These are phyloP conservation scores for Ophiostoma fasciatum DNA, from an alignment of 2,329 filamentous ascomycete genomes.

Conservation along the genomic window DNA sequence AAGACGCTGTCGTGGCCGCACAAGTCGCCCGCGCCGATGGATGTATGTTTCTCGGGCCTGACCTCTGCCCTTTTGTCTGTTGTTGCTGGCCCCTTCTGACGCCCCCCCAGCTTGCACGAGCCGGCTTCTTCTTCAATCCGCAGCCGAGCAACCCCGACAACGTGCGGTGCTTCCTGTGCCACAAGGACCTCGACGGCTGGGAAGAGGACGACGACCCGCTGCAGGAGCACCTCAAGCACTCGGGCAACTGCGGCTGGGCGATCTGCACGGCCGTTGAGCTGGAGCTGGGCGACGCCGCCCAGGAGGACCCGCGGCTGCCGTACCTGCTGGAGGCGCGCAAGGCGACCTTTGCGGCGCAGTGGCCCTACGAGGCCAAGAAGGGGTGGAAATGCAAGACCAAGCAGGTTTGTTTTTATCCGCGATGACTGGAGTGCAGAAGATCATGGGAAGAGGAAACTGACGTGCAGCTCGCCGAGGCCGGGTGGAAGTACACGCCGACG, in stretches of 20 bases:
- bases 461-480: constrained; percentile 68
- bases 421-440: no score
- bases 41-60: constrained; percentile 30
- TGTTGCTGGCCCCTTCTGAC: constrained; percentile 12
- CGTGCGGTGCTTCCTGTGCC: constrained; percentile 76
- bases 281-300: constrained; percentile 43
- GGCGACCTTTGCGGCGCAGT: constrained; percentile 68
- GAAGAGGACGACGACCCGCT: constrained; percentile 74
- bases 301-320: constrained; percentile 59
- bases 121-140: constrained; percentile 83
- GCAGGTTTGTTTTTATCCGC: constrained; percentile 53
- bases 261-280: constrained; percentile 50
- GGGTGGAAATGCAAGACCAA: constrained; percentile 83
- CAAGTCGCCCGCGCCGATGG: constrained; percentile 45
- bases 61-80: constrained; percentile 20
- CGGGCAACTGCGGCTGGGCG: constrained; percentile 75
- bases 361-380: constrained; percentile 80
- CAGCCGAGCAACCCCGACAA: constrained; percentile 67
- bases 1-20: constrained; percentile 68
- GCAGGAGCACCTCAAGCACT: constrained; percentile 72
- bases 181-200: constrained; percentile 79
- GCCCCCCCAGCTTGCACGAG: constrained; percentile 56
- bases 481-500: constrained; percentile 86
- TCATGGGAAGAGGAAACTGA: no score
- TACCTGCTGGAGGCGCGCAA: constrained; percentile 63